phyloP scores from a whole-genome alignment of 2,329 filamentous ascomycete species.

The Sporothrix protearum region DNA sequence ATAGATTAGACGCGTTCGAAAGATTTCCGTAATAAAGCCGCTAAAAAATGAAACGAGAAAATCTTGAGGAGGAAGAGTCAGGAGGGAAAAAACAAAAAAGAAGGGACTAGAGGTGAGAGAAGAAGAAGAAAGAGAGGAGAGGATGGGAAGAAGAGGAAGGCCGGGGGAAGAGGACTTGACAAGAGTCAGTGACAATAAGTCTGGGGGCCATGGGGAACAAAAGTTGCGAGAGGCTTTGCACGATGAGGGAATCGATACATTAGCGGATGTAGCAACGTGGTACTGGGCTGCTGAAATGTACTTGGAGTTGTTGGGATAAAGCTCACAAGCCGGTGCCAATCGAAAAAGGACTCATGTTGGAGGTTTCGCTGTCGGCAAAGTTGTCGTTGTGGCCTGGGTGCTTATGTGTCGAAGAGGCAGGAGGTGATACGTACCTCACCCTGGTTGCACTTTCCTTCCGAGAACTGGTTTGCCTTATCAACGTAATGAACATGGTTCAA shows the following conservation, averaged over 20 bases:
- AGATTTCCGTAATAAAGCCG: background rate
- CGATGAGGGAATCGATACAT: no score
- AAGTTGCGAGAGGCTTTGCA: no score
- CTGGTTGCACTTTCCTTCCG: background rate
- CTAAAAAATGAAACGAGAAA: no score
- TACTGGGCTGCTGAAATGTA: no score
- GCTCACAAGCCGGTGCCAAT: background rate
- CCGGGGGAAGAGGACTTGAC: no score
- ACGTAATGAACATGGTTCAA: background rate
- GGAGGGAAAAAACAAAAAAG: no score
- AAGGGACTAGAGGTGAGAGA: background rate
- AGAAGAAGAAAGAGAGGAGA: background rate
- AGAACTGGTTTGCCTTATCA: background rate
- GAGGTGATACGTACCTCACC: background rate
- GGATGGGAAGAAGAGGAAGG: no score
- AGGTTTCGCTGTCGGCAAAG: background rate
- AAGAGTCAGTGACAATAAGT: no score
- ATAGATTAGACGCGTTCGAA: background rate
- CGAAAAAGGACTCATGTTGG: background rate
- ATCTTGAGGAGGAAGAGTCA: background rate
- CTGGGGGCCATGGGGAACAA: no score
- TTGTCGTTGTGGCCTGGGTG: background rate
- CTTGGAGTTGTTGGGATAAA: no score
- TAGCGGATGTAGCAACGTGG: no score
- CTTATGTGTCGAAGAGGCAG: background rate